Base-by-base conservation (phyloP, 1,139 yeast species). In the Yamadazyma triangularis region DNA sequence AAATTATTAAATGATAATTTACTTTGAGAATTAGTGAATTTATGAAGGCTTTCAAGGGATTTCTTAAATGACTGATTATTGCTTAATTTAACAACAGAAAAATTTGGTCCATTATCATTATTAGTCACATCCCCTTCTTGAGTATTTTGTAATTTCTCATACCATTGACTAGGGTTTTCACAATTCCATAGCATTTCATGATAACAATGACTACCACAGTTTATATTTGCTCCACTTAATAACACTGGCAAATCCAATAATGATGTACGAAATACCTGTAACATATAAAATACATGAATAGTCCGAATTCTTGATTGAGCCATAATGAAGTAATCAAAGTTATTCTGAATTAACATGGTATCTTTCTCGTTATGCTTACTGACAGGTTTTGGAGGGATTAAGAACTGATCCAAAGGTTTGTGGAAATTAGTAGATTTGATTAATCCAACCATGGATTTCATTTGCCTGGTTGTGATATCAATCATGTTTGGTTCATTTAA, bases 281-380 rank as follows among this genome's bases (percentile, higher is more conserved):
- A 66, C 48, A 83, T 68, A 45, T 86, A 79, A 31, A 88, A 77
- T 3, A 82, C 81, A 47, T 85, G 93, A 47, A 89, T 73, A 0
- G 96, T 86, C 48, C 96, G 71, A 33, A 88, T 85, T 45, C 96
- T 70, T 24, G 91, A 78, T 58, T 89, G 96, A 0, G 88, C 84
- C 50, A 73, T 63, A 23, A 87, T 68, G 48, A 88, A 89, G 53
- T 85, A 85, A 34, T 81, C 79, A 64, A 79, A 84, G 46, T 79
- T 77, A 27, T 56, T 46, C 43, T 56, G 58, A 20, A 63, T 55
- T 16, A 45, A 33, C 11, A 27, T 33, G 4, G 36, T 29, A 24
- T 49, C 50, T 34, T 56, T 52, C 9, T 35, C 50, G 41, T 63
- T 51, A n/a, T 10, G 26, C 24, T 13, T 13, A 25, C 32, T 23